Evolutionary conservation across 2,329 filamentous ascomycete genomes (phyloP), one percentile per base, ranked within the genome.

Genomic region (Exophiala xenobiotica): DNA sequence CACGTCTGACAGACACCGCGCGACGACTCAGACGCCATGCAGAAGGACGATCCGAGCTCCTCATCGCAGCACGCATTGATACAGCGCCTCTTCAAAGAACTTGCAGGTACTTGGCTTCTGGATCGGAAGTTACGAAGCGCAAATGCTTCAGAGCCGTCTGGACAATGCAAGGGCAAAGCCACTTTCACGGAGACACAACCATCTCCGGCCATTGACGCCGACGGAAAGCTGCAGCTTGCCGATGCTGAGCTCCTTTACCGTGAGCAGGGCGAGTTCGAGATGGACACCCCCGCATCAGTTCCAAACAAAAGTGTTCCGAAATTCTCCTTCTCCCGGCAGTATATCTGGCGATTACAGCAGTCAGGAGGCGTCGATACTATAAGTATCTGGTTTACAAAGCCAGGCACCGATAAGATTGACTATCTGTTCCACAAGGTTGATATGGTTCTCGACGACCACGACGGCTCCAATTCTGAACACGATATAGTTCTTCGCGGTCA

Each of bases 351-450:
- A 1, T 45, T 71, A 14, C 56, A 56, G 11, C 56, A 64, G 2
- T n/a, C 44, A n/a, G 47, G 46, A 45, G 55, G 19, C 23, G 48
- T 38, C 12, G 26, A 49, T 27, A 50, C 41, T 11, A 68, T 74
- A 9, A 74, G 71, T 49, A 65, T 74, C 11, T 75, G 72, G 72
- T 75, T 75, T 41, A 70, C 71, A 23, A 74, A 74, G 50, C 63
- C 70, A 6, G 53, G 61, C 14, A 58, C 53, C 20, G 65, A 68
- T 14, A 62, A 64, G 41, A 66, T 69, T 16, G 71, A 74, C 60
- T 74, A 74, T 53, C 61, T 74, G 9, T 74, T 74, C 48, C 72
- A 74, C 52, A 65, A 72, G 29, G 70, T 74, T 24, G 67, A 57
- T 35, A 46, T 53, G n/a, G 33, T 50, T 3, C 37, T 46, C 14